phyloP scores from a whole-genome alignment of 139 green algal genomes.

The Volvox reticuliferus region DNA sequence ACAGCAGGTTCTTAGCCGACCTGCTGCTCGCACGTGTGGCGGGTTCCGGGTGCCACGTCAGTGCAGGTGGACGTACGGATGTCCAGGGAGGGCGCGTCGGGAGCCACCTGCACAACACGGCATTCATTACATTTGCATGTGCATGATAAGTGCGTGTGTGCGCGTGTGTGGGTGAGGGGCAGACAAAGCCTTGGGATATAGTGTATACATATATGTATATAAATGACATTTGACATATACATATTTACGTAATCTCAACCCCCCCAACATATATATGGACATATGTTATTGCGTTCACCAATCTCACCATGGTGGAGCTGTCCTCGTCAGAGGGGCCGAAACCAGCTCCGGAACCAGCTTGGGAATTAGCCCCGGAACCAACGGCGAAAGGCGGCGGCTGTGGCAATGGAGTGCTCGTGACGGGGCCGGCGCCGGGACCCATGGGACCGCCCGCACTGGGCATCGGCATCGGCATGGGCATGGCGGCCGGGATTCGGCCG shows the following conservation, averaged over 20 bases:
- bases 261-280: too few relatives aligned
- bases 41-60: conserved; percentile 28
- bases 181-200: too few relatives aligned
- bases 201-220: too few relatives aligned
- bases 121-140: too few relatives aligned
- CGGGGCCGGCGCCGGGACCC: not conserved
- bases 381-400: not conserved
- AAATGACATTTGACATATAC: too few relatives aligned
- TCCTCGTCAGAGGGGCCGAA: not conserved
- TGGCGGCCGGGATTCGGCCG: not conserved
- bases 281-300: too few relatives aligned
- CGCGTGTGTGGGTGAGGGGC: too few relatives aligned
- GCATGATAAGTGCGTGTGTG: too few relatives aligned
- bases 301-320: not conserved
- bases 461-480: too few relatives aligned
- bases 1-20: not conserved
- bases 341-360: not conserved
- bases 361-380: not conserved
- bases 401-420: not conserved
- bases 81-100: conserved; percentile 32
- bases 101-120: conserved; percentile 8
- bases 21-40: conserved; percentile 46
- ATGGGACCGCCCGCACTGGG: too few relatives aligned
- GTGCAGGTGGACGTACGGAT: conserved; percentile 16
- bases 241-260: too few relatives aligned